Evolutionary conservation across 176 grass and related monocot genomes (phyloP), one percentile per base, ranked within the genome.

Genomic region (Luzula sylvatica): DNA sequence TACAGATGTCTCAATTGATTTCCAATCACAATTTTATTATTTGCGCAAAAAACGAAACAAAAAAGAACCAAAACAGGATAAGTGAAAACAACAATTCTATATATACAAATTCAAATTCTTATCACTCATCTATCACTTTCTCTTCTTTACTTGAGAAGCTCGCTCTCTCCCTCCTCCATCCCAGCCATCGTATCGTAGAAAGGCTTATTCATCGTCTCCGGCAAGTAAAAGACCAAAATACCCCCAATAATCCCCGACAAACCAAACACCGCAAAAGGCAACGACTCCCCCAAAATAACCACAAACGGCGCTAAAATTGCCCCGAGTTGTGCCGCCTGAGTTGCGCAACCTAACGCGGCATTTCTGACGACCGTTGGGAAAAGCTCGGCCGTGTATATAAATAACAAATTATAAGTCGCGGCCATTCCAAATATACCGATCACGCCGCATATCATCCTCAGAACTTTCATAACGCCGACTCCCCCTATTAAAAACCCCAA

Each of bases 281-380:
- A 2, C 11, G 41, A 46, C 8, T 84, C 75, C 0, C 85, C 85
- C 8, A 86, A 52, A 28, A 89, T 42, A 14, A 96, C 92, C 50
- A 86, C 85, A 20, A 86, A 42, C 1, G 92, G 92, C 21, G 92
- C 92, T 49, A 82, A 24, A 45, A 89, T 82, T 12, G 81, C 92
- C 0, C 85, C 85, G 70, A 96, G 70, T 71, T 86, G 81, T 15
- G 63, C 3, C 6, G 74, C 77, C 40, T 86, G 78, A 27, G 45
- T 21, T 14, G 68, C 55, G 57, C 74, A 96, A 0, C 92, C 92
- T 1, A 86, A 60, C 6, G 77, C 81, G 2, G 68, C 78, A 35
- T 86, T 86, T 32, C 92, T 61, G 48, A 96, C 92, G 43, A 74
- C 74, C 9, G 92, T 96, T 3, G 92, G 92, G 68, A 96, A 86